Evolutionary conservation across 805 yeast species (phyloP), one percentile per base, ranked within the genome.

Genomic region (Candida golubevii): DNA sequence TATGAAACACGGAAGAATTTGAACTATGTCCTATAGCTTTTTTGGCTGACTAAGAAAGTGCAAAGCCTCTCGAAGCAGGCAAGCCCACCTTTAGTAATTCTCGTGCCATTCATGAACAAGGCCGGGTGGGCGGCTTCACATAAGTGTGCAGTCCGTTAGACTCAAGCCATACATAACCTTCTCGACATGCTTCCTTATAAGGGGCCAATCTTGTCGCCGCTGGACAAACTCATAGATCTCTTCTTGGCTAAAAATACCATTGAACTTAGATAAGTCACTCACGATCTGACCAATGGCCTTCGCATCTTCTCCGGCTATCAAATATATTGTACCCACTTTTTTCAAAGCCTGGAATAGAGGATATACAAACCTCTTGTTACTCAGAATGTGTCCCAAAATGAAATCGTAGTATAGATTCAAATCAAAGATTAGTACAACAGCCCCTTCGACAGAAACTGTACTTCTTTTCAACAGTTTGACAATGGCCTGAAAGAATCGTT

Each of bases 81-180:
- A 18, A 18, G 23, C 23, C 23, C 23, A 18, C 23, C 23, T 5
- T 18, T n/a, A n/a, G 23, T 3, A 18, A 18, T 18, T 18, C 23
- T 18, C 23, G n/a, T n/a, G n/a, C n/a, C n/a, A n/a, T n/a, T n/a
- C n/a, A n/a, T n/a, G n/a, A n/a, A n/a, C n/a, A n/a, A n/a, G n/a
- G n/a, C n/a, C n/a, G n/a, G n/a, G n/a, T n/a, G n/a, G 23, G 23
- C 32, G 6, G 29, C 26, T 26, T 46, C 50, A 83, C 67, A 75
- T 67, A 35, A 88, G 68, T 0, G 61, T 52, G 68, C 97, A 90
- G 57, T 89, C 97, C 26, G 80, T 85, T 27, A 83, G 65, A 13
- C 88, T 89, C 42, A 91, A 72, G 0, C 99, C 98, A 58, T 89
- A 93, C 82, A 93, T 86, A n/a, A 88, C 90, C 61, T 84, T 88